Conservation (phyloP, 1,284 basidiomycete species). For the Ganoderma sinense region DNA sequence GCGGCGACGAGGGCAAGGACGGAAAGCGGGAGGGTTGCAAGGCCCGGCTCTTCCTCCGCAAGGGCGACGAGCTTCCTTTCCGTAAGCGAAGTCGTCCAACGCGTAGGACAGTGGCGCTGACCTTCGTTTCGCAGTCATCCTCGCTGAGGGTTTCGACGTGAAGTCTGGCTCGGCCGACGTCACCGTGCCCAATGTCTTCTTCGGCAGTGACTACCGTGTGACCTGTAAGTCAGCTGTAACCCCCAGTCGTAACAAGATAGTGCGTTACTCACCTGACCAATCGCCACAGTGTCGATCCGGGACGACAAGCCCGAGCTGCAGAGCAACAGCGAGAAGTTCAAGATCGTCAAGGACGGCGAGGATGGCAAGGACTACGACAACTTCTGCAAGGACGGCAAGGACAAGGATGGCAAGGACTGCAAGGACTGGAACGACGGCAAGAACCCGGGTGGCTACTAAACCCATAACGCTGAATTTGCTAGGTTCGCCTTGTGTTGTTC, state of each 20-base stretch:
- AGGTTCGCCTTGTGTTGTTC: no score
- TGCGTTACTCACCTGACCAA: background rate
- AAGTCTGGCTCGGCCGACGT: background rate
- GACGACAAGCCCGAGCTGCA: background rate
- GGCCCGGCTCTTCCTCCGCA: background rate
- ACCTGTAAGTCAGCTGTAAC: background rate
- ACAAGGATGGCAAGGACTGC: background rate
- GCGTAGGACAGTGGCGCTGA: background rate
- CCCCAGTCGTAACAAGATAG: background rate
- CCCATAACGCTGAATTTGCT: no score
- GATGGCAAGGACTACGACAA: background rate
- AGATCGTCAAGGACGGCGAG: background rate
- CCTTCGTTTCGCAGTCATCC: background rate
- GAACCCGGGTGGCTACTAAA: background rate
- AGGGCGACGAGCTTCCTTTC: background rate
- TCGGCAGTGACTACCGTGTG: background rate
- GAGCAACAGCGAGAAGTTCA: conserved; percentile 1
- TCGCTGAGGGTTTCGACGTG: background rate
- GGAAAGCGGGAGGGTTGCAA: background rate
- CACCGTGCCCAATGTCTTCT: background rate
- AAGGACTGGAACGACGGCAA: background rate
- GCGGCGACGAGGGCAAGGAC: background rate
- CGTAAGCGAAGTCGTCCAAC: background rate
- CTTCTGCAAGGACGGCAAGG: background rate
- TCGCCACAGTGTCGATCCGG: background rate